Base-by-base conservation (phyloP, 441 rosid species). In the Pelargonium cotyledonis region DNA sequence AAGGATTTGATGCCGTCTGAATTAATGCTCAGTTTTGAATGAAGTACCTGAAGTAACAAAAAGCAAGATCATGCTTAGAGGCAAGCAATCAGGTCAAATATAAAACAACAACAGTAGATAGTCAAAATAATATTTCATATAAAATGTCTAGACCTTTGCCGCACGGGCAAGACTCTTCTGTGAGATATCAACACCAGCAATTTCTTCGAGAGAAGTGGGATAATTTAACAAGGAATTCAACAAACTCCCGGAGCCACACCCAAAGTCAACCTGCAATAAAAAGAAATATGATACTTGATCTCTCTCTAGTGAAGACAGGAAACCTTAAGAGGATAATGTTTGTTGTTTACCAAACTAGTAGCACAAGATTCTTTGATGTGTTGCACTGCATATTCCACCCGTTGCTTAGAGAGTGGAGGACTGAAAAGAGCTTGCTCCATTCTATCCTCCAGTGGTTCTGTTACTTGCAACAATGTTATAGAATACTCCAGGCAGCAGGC, bases 401-500 rank as follows among this genome's bases (percentile, higher is more conserved):
- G 85, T 78, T 92, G 99, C 81, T 89, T 95, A 15, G 97, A 90
- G 75, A 95, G 97, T 18, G 98, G 90, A 71, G 98, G 99, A 71
- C 85, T 92, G 72, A 95, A 95, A 81, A 90, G 79, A 67, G 98
- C 98, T 66, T 90, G 96, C 79, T 92, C 99, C 97, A 95, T 95
- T 77, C 95, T 84, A 75, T 92, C 96, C 83, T 92, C 97, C 12
- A 91, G 81, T 11, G 97, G 96, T 71, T 86, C 95, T 66, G 90
- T 84, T 69, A 89, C 74, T 60, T 74, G 78, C 85, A 95, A 78
- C 80, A 92, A 68, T 60, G 88, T 71, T 64, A 87, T 75, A 18
- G 73, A 69, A 75, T 79, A 85, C 72, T 83, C 83, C 83, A 95
- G 78, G 72, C 47, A 58, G 72, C 90, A 79, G 40, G 69, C 64